phyloP scores from a whole-genome alignment of 1,139 yeast species.

The Pichia norvegensis region DNA sequence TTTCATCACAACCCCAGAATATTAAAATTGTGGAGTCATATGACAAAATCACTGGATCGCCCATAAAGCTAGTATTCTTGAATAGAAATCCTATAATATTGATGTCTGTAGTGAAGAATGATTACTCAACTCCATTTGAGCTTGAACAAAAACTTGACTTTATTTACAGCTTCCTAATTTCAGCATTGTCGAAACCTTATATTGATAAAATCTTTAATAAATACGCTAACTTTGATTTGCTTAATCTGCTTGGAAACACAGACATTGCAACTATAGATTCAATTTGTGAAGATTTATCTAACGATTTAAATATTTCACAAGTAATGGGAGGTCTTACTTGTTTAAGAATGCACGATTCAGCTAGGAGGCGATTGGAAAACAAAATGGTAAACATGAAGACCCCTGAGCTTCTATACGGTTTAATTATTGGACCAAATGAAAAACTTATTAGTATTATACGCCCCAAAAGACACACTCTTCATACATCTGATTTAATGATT shows the following conservation, averaged over 20 bases:
- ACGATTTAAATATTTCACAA: conserved; percentile 43
- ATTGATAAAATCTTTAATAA: conserved; percentile 60
- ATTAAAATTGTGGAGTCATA: background rate
- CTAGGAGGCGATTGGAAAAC: conserved; percentile 39
- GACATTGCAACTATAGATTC: conserved; percentile 60
- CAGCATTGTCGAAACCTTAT: conserved; percentile 72
- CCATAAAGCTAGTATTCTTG: conserved; percentile 51
- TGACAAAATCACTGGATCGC: conserved; percentile 4
- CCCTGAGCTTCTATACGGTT: conserved; percentile 48
- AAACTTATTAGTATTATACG: conserved; percentile 52
- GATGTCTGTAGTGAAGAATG: conserved; percentile 60
- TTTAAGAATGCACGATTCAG: conserved; percentile 39
- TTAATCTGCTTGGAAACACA: conserved; percentile 65
- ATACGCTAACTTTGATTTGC: conserved; percentile 73
- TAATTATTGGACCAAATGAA: conserved; percentile 49
- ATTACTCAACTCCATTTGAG: conserved; percentile 35
- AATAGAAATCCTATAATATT: conserved; percentile 64
- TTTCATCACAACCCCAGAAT: conserved; percentile 24
- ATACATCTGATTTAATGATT: conserved; percentile 61
- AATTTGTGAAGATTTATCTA: conserved; percentile 47
- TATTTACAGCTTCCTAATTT: conserved; percentile 70
- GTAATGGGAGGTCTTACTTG: conserved; percentile 58
- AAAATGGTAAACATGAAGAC: conserved; percentile 36
- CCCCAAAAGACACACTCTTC: conserved; percentile 57
- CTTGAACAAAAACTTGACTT: conserved; percentile 60